Conservation (phyloP, 345 rosid genomes). For the Eucalyptus curtisii region DNA sequence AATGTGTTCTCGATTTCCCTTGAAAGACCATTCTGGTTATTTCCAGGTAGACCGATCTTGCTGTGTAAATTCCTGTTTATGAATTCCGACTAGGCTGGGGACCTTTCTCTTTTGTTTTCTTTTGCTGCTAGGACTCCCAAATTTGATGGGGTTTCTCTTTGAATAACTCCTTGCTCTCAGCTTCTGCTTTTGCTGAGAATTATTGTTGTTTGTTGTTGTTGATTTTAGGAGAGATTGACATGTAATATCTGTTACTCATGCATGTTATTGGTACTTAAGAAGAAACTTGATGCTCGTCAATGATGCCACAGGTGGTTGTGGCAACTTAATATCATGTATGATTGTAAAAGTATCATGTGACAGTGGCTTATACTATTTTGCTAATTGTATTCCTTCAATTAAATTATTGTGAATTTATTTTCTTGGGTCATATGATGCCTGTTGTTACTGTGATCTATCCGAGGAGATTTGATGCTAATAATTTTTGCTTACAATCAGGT, state of each 20-base stretch:
- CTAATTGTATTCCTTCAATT: not conserved
- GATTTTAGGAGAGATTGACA: not conserved
- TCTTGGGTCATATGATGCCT: not conserved
- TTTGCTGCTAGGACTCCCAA: not conserved
- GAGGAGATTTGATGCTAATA: not conserved
- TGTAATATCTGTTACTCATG: not conserved
- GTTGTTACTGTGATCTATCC: not conserved
- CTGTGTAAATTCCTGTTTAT: not conserved
- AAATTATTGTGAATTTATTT: not conserved
- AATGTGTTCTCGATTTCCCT: not conserved
- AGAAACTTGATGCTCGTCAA: not conserved
- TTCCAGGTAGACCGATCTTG: not conserved
- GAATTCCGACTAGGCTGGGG: not conserved
- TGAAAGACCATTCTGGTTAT: not conserved
- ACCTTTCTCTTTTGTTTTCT: not conserved
- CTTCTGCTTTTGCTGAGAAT: not conserved
- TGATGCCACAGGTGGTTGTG: not conserved
- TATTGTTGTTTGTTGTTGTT: not conserved
- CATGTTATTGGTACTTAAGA: not conserved
- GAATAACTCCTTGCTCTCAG: not conserved
- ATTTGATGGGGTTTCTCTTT: not conserved
- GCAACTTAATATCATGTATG: not conserved
- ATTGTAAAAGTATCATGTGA: not conserved
- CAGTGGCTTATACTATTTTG: not conserved
- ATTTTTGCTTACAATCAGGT: slow-evolving; percentile 37